A percentile compares a stretch with the other conserved stretches of the same genome.
Conservation (phyloP, 1,139 yeast species). For the Yamadazyma trypodendri region DNA sequence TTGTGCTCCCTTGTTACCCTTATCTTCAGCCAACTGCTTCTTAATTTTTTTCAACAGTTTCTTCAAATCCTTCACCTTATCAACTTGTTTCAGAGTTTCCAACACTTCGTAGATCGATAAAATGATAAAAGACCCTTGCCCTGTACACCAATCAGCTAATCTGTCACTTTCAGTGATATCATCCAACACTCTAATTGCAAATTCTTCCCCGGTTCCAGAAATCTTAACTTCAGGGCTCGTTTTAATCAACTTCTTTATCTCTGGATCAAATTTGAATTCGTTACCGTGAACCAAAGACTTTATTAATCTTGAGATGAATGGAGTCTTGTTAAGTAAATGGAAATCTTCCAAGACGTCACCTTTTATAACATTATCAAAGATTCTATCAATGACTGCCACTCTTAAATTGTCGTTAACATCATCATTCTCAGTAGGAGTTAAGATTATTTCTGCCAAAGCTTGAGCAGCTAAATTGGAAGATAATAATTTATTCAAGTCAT, state of each 20-base stretch:
- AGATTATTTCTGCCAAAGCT: conserved; percentile 70
- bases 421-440: conserved; percentile 36
- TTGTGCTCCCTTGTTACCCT: conserved; percentile 77
- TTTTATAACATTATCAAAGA: conserved; percentile 54
- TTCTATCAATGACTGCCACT: conserved; percentile 51
- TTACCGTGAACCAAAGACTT: conserved; percentile 78
- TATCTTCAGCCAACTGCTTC: conserved; percentile 44
- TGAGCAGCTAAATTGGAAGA: conserved; percentile 80
- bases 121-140: conserved; percentile 79
- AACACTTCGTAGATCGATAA: conserved; percentile 67
- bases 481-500: conserved; percentile 40
- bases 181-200: conserved; percentile 56
- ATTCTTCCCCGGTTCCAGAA: conserved; percentile 59
- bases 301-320: conserved; percentile 74
- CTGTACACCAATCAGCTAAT: conserved; percentile 68
- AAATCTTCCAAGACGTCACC: conserved; percentile 71
- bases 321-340: conserved; percentile 64
- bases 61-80: conserved; percentile 44
- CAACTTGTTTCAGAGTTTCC: conserved; percentile 27
- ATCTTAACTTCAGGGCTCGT: conserved; percentile 46
- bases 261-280: conserved; percentile 58
- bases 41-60: conserved; percentile 54
- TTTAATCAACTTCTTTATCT: conserved; percentile 54
- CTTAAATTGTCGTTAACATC: conserved; percentile 46
- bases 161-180: conserved; percentile 44